Conservation (phyloP, 768 basidiomycete species). For the Auriculariales sp. region DNA sequence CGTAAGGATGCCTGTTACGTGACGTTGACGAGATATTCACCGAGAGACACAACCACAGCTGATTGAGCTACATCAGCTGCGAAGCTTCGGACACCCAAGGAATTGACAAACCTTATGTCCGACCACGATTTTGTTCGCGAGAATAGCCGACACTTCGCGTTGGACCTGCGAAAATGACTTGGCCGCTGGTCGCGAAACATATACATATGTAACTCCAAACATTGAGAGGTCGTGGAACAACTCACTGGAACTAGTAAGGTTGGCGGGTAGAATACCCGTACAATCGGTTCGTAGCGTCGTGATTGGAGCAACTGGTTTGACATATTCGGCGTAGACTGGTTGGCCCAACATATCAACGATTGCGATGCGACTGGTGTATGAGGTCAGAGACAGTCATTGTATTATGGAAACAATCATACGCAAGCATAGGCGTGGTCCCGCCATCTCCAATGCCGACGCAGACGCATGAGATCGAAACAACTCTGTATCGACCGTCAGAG, state of each 20-base stretch:
- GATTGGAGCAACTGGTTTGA: constrained; percentile 43
- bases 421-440: background rate
- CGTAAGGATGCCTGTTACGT: background rate
- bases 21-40: constrained; percentile 1
- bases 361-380: constrained; percentile 29
- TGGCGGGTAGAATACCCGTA: constrained; percentile 32
- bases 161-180: constrained; percentile 34
- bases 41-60: constrained; percentile 8
- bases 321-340: constrained; percentile 32
- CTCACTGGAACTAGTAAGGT: constrained; percentile 28
- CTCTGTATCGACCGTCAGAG: too few relatives aligned
- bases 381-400: background rate
- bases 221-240: background rate
- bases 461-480: background rate
- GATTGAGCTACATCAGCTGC: background rate
- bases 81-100: constrained; percentile 13
- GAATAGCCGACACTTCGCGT: constrained; percentile 23
- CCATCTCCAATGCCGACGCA: background rate
- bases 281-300: constrained; percentile 59
- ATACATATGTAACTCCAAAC: background rate
- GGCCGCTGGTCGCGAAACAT: constrained; percentile 14
- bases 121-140: constrained; percentile 33
- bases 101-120: constrained; percentile 42
- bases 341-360: constrained; percentile 33
- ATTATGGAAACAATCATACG: background rate